Evolutionary conservation across 176 grass and related monocot species (phyloP).

Genomic region (Zoysia japonica): DNA sequence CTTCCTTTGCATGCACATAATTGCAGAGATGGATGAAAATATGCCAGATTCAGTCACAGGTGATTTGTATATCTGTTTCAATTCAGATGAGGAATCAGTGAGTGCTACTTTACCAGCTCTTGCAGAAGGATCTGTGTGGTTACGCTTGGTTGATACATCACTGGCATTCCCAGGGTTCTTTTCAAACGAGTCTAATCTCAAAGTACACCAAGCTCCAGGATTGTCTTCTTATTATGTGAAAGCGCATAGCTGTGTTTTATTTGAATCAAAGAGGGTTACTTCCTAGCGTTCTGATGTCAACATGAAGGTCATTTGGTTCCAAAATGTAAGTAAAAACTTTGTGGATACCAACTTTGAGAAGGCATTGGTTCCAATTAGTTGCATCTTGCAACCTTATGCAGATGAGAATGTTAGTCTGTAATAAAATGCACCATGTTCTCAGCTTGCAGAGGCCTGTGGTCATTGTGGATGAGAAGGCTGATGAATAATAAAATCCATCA

Average conservation of each 20-base stretch:
- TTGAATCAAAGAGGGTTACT: constrained; percentile 65
- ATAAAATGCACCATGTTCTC: constrained; percentile 29
- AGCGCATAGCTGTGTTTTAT: constrained; percentile 75
- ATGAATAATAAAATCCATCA: neutral
- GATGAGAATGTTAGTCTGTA: constrained; percentile 33
- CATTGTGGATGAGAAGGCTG: constrained; percentile 12
- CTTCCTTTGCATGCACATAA: constrained; percentile 71
- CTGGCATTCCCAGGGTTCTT: constrained; percentile 90
- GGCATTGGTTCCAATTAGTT: constrained; percentile 4
- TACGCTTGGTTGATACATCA: constrained; percentile 88
- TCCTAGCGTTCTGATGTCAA: constrained; percentile 18
- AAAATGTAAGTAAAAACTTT: constrained; percentile 23
- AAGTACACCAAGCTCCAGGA: constrained; percentile 50
- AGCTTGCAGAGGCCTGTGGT: neutral
- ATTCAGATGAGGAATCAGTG: constrained; percentile 46
- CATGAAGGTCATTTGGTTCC: neutral
- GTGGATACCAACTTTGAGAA: constrained; percentile 16
- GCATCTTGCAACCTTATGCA: constrained; percentile 17
- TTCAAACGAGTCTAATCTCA: constrained; percentile 37
- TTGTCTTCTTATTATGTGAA: constrained; percentile 71
- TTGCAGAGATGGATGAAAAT: constrained; percentile 45
- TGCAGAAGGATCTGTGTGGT: constrained; percentile 67
- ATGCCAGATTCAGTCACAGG: constrained; percentile 37
- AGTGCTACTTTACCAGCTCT: constrained; percentile 59
- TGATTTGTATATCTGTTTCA: constrained; percentile 80